These are phyloP conservation scores for Colletotrichum incanum DNA, from an alignment of 2,329 filamentous ascomycete species.

Conservation along the genomic window DNA sequence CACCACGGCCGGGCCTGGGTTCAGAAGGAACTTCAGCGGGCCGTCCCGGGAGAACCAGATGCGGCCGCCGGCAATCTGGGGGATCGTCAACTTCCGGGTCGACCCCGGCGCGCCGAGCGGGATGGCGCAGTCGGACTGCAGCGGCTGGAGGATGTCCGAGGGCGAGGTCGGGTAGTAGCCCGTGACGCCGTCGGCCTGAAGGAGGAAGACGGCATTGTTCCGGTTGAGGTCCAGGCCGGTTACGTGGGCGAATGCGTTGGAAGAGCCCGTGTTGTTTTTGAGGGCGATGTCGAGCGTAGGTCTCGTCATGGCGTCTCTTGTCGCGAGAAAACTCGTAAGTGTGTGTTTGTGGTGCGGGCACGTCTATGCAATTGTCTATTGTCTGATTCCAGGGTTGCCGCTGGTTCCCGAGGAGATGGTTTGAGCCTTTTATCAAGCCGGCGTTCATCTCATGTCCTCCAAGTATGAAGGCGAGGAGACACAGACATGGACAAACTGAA, in stretches of 20 bases:
- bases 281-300: conserved; percentile 71
- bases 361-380: background rate
- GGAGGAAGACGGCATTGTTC: conserved; percentile 72
- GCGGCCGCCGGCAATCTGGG: conserved; percentile 78
- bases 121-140: conserved; percentile 75
- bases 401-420: background rate
- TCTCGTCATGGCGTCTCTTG: conserved; percentile 51
- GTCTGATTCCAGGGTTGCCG: background rate
- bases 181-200: conserved; percentile 77
- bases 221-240: conserved; percentile 76
- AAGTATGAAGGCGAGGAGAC: background rate
- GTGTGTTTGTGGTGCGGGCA: background rate
- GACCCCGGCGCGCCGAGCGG: conserved; percentile 73
- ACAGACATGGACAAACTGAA: background rate
- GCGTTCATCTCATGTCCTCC: background rate
- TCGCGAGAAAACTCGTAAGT: background rate
- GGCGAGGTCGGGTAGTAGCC: conserved; percentile 77
- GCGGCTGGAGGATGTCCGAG: conserved; percentile 61
- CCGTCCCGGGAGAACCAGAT: conserved; percentile 79
- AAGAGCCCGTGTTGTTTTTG: conserved; percentile 75
- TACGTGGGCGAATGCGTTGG: conserved; percentile 77
- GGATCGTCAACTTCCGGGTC: conserved; percentile 74
- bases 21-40: conserved; percentile 78
- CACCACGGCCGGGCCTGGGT: conserved; percentile 80
- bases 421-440: conserved; percentile 13